Evolutionary conservation across 176 grass and related monocot genomes (phyloP).

Genomic region (Cenchrus purpureus): DNA sequence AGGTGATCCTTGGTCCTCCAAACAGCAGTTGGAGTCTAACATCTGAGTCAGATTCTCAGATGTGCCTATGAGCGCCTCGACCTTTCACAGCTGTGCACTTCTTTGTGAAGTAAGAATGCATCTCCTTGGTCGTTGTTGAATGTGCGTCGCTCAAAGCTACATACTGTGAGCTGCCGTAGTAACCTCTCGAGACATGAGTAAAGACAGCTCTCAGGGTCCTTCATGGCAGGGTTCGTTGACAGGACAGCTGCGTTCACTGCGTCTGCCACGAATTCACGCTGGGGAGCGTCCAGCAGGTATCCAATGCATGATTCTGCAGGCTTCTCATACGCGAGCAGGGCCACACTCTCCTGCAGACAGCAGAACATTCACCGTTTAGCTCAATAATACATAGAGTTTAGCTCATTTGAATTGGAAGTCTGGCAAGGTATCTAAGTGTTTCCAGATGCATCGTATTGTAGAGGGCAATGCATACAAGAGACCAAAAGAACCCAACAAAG

Average conservation of each 20-base stretch:
- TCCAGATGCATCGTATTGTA: not conserved
- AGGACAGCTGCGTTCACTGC: constrained; percentile 84
- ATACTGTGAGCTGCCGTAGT: constrained; percentile 84
- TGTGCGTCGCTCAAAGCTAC: constrained; percentile 71
- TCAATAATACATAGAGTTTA: not conserved
- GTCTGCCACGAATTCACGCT: constrained; percentile 86
- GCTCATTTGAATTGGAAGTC: constrained; percentile 12
- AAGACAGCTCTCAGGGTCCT: constrained; percentile 79
- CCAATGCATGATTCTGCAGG: constrained; percentile 73
- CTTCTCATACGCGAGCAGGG: constrained; percentile 80
- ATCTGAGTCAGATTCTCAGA: constrained; percentile 24
- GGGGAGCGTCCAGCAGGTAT: constrained; percentile 74
- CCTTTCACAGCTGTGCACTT: constrained; percentile 54
- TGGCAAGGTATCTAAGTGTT: not conserved
- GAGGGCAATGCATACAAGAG: constrained; percentile 12
- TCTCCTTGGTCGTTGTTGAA: constrained; percentile 75
- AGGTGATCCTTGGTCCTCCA: constrained; percentile 27
- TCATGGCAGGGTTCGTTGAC: constrained; percentile 66
- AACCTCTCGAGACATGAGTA: constrained; percentile 84
- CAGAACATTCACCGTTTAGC: constrained; percentile 29
- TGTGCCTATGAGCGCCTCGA: constrained; percentile 34
- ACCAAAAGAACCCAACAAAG: constrained; percentile 24
- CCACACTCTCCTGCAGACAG: constrained; percentile 65
- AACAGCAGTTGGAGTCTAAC: not conserved
- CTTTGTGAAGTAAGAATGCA: constrained; percentile 84